Conservation (phyloP, 176 grass and related monocot species). For the Raddia guianensis region DNA sequence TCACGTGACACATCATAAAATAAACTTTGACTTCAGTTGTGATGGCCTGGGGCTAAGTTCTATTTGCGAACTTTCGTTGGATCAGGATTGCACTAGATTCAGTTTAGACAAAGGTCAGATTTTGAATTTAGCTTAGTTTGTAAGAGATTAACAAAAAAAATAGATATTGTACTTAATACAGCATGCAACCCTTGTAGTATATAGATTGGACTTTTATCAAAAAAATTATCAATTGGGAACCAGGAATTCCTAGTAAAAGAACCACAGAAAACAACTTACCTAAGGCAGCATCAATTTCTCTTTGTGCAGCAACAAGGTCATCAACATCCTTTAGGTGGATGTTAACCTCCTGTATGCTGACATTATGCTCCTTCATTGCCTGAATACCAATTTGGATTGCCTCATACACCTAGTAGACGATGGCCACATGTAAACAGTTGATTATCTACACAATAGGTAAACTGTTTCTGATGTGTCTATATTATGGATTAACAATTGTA, state of each 20-base stretch:
- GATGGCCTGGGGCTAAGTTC: constrained; percentile 11
- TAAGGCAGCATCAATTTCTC: constrained; percentile 67
- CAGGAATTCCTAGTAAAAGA: constrained; percentile 16
- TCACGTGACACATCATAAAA: neutral
- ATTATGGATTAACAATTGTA: constrained; percentile 3
- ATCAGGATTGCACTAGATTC: constrained; percentile 17
- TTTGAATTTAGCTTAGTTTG: neutral
- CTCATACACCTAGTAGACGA: constrained; percentile 74
- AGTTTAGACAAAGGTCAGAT: neutral
- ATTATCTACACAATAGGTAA: neutral
- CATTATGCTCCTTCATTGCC: constrained; percentile 72
- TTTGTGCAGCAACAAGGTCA: constrained; percentile 66
- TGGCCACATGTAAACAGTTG: constrained; percentile 29
- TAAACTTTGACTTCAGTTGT: neutral
- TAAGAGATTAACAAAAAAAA: neutral
- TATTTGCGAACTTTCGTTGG: constrained; percentile 3
- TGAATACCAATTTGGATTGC: constrained; percentile 72
- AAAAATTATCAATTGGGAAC: neutral
- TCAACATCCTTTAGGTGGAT: constrained; percentile 72
- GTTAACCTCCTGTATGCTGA: constrained; percentile 70
- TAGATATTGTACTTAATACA: neutral
- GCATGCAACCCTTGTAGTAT: neutral
- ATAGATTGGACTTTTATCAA: neutral
- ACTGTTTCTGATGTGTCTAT: constrained; percentile 10
- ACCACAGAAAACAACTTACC: constrained; percentile 48